These are phyloP conservation scores for Dictyostelium intermedium DNA, from an alignment of 78 protist species.

Conservation along the genomic window DNA sequence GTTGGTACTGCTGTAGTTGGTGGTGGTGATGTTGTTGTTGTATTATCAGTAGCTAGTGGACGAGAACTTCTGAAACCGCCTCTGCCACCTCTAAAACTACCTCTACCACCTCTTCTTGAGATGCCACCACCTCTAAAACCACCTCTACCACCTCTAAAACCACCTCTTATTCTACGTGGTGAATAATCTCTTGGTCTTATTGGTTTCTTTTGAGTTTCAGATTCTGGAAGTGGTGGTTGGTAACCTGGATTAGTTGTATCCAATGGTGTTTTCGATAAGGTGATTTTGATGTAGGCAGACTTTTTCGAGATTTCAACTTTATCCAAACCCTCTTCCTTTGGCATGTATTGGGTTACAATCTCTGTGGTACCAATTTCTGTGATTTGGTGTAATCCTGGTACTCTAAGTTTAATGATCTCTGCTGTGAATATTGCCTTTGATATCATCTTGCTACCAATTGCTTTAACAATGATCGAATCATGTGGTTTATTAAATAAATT, in stretches of 20 bases:
- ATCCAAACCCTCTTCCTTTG: slow-evolving; percentile 77
- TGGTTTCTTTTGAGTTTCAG: background rate
- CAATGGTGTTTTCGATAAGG: slow-evolving; percentile 12
- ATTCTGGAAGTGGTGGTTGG: slow-evolving; percentile 48
- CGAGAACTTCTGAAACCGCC: background rate
- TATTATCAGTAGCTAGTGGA: background rate
- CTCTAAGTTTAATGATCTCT: slow-evolving; percentile 55
- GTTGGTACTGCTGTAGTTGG: background rate
- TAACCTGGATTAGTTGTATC: slow-evolving; percentile 62
- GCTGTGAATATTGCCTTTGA: slow-evolving; percentile 60
- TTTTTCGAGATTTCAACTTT: slow-evolving; percentile 44
- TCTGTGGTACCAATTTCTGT: slow-evolving; percentile 64
- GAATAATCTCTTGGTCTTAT: background rate
- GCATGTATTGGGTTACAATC: slow-evolving; percentile 41
- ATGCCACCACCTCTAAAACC: slow-evolving; percentile 32
- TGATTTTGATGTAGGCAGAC: slow-evolving; percentile 56
- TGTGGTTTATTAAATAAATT: slow-evolving; percentile 23
- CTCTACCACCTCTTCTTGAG: slow-evolving; percentile 28
- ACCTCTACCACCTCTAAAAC: background rate
- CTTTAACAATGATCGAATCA: slow-evolving; percentile 47
- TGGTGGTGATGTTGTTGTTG: background rate
- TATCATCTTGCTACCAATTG: slow-evolving; percentile 30
- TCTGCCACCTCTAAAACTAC: slow-evolving; percentile 30
- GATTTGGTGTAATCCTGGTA: slow-evolving; percentile 48
- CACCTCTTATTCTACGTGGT: background rate